Base-by-base conservation (phyloP, 2,329 filamentous ascomycete species). In the Chaetomiaceae sp. region DNA sequence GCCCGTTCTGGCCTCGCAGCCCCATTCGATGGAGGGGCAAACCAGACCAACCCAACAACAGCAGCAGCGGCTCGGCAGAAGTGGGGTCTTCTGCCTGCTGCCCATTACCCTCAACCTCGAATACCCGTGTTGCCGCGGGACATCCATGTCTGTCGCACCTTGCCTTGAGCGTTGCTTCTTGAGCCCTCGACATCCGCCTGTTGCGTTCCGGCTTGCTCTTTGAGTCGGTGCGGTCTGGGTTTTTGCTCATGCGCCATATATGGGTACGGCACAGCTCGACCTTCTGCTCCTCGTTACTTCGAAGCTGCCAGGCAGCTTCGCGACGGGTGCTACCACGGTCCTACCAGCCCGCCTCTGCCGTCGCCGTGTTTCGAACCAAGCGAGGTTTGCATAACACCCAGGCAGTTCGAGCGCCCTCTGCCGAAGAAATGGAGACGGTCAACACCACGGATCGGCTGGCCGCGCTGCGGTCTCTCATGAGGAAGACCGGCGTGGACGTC, bases 401-500 rank as follows among this genome's bases (percentile, higher is more conserved):
- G 30, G 27, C 27, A 35, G n/a, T 37, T 19, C 20, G 42, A 19
- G 14, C 42, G n/a, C 47, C 35, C 14, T 43, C 38, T 11, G 41
- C 32, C 9, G 50, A 64, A 61, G 62, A 69, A 27, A 94, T 93
- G 86, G 85, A 81, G 62, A 81, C 77, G 43, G 83, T 95, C 56
- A 74, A 93, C 67, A 96, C 90, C 29, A 81, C 82, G 45, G 74
- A 80, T 52, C 85, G 88, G 60, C 79, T 98, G 55, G 69, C 79
- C 54, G 77, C 79, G 67, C 76, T 98, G 60, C 80, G 93, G 62
- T 74, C 83, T 64, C 73, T 95, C 63, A 98, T 98, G 93, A 83
- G 80, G 68, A 77, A 90, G 67, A 77, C 85, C 61, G 84, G 88
- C 55, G 76, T 98, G 56, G 89, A 97, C 67, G 76, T 97, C 50